phyloP scores from a whole-genome alignment of 352 stramenopile species.

The Phytophthora fragariae region DNA sequence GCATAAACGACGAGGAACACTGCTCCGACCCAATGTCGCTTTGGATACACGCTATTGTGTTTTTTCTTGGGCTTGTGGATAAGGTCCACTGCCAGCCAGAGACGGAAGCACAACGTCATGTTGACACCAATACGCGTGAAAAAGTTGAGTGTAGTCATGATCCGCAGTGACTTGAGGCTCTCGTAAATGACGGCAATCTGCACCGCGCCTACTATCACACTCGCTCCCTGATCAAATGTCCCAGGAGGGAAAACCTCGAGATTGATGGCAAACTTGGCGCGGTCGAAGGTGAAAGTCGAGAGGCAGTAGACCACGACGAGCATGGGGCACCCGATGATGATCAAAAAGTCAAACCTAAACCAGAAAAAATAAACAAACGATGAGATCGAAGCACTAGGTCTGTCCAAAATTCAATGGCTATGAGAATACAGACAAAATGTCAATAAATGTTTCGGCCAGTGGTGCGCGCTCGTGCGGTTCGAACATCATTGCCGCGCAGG shows the following conservation, averaged over 20 bases:
- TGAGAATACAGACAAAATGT: conserved; percentile 29
- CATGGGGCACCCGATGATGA: conserved; percentile 27
- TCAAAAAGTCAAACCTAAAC: conserved; percentile 30
- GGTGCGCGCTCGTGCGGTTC: conserved; percentile 4
- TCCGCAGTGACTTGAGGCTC: too few relatives aligned
- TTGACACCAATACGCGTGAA: background rate
- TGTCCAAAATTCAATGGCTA: background rate
- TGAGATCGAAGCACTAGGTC: background rate
- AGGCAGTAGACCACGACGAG: conserved; percentile 27
- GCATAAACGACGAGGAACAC: background rate
- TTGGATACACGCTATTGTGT: background rate
- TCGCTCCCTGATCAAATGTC: background rate
- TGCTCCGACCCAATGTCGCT: background rate
- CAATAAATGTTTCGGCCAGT: conserved; percentile 23
- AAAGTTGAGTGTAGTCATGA: too few relatives aligned
- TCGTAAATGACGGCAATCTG: too few relatives aligned
- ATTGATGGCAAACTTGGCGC: conserved; percentile 30
- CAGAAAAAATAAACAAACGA: background rate
- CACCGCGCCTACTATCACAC: too few relatives aligned
- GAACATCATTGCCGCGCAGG: conserved; percentile 15
- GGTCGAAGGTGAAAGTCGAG: conserved; percentile 17
- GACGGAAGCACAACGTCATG: background rate
- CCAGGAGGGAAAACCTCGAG: conserved; percentile 5
- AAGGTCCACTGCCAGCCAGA: background rate
- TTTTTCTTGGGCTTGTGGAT: background rate